Base-by-base conservation (phyloP, 1,284 basidiomycete genomes). In the Sporisorium graminicola region DNA sequence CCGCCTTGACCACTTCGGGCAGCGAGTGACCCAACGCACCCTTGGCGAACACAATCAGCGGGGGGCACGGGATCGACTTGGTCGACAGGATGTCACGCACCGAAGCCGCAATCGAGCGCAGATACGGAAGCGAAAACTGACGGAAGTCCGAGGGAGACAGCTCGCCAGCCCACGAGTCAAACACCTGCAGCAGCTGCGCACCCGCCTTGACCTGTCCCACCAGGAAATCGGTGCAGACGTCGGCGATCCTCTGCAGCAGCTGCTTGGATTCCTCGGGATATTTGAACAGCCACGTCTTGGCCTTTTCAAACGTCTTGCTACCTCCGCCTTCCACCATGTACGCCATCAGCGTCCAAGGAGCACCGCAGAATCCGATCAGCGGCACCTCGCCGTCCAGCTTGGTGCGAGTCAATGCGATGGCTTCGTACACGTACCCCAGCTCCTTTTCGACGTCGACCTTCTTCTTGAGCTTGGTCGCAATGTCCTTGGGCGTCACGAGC, bases 311-410 rank as follows among this genome's bases (percentile, higher is more conserved):
- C 22, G 67, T 76, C 67, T 82, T 83, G 58, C 74, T 78, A 26
- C 84, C 84, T 40, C 84, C 84, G 20, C 84, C 84, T 43, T 85
- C 84, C 26, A 85, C 80, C 84, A 85, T 85, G 66, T 85, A 85
- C 18, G 84, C 83, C 84, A 85, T 85, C 44, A 85, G 67, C 22
- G 84, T 85, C 84, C 84, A 85, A 2, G 84, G 84, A 22, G 83
- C 81, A 35, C 84, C 84, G 56, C 82, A 82, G 71, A 85, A 85
- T 24, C 84, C 84, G 47, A 85, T 85, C 58, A 85, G 70, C n/a
- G 84, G 84, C 52, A 85, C 83, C 54, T 79, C 70, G 26, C 84
- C 84, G 35, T 78, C 82, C 52, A 85, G 76, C 69, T 83, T 80
- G 47, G 68, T 68, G 18, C 81, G 70, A 2, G 83, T 85, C 50